These are phyloP conservation scores for Penicillium glabrum DNA, from an alignment of 2,329 filamentous ascomycete genomes.

Conservation along the genomic window DNA sequence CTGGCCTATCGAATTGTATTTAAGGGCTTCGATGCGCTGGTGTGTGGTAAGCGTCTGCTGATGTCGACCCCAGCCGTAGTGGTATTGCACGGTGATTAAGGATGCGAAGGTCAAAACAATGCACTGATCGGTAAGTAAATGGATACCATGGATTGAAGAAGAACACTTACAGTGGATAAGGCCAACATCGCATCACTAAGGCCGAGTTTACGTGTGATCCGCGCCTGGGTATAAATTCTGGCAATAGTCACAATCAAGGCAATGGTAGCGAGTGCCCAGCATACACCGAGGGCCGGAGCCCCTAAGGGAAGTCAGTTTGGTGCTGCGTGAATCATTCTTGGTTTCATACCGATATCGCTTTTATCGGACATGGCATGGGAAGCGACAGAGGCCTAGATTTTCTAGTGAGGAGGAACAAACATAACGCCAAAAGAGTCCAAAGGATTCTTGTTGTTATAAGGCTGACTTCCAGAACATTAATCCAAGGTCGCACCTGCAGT, in stretches of 20 bases:
- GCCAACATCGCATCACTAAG: background rate
- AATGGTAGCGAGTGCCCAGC: background rate
- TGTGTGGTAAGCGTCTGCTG: background rate
- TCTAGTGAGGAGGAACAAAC: background rate
- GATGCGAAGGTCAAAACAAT: background rate
- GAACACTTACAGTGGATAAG: background rate
- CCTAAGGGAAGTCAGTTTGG: background rate
- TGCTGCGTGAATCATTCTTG: background rate
- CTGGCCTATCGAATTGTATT: background rate
- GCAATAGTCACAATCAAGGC: background rate
- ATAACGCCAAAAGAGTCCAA: background rate
- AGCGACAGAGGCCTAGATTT: background rate
- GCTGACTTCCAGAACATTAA: background rate
- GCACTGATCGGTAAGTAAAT: background rate
- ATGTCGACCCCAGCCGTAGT: background rate
- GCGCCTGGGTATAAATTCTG: background rate
- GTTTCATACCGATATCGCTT: background rate
- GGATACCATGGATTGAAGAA: too few species aligned
- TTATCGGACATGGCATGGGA: background rate
- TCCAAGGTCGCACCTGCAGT: background rate
- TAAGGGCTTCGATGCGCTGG: background rate
- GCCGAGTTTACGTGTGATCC: background rate
- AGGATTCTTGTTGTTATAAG: background rate
- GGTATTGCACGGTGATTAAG: background rate
- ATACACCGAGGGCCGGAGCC: background rate